Evolutionary conservation across 768 basidiomycete genomes (phyloP).

Genomic region (Mycena leptocephala): DNA sequence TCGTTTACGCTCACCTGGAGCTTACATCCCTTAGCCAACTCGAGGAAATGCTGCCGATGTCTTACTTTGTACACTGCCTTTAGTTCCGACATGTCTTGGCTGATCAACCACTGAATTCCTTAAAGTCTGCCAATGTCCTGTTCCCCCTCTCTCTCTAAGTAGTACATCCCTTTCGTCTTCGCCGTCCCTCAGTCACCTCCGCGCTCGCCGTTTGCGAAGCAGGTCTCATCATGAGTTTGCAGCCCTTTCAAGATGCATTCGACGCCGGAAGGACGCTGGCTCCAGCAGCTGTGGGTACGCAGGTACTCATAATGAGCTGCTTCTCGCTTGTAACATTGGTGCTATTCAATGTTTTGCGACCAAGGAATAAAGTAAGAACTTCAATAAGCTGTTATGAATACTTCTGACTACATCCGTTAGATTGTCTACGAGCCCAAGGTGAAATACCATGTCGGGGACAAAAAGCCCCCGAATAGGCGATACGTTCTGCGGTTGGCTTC

Average conservation of each 20-base stretch:
- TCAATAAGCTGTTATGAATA: not conserved
- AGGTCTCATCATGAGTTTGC: no score
- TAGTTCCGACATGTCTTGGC: not conserved
- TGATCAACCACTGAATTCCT: conserved; percentile 17
- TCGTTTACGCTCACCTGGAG: not conserved
- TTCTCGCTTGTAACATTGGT: conserved; percentile 64
- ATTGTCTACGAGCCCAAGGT: conserved; percentile 95
- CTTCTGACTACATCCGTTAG: conserved; percentile 58
- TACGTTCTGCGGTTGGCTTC: conserved; percentile 91
- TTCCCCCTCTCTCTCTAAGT: not conserved
- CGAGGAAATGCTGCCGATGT: not conserved
- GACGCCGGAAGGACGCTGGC: conserved; percentile 62
- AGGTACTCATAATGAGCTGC: conserved; percentile 70
- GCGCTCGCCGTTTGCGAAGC: no score
- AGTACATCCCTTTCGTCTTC: no score
- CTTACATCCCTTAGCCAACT: not conserved
- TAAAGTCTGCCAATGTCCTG: not conserved
- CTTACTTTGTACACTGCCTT: not conserved
- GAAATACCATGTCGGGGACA: conserved; percentile 88
- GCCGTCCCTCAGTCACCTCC: no score
- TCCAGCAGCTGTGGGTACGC: conserved; percentile 74
- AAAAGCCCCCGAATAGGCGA: conserved; percentile 88
- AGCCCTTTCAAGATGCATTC: conserved; percentile 37
- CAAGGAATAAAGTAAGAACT: conserved; percentile 76
- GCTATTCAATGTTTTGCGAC: conserved; percentile 78